Evolutionary conservation across 352 stramenopile species (phyloP).

Genomic region (Pythium folliculosum): DNA sequence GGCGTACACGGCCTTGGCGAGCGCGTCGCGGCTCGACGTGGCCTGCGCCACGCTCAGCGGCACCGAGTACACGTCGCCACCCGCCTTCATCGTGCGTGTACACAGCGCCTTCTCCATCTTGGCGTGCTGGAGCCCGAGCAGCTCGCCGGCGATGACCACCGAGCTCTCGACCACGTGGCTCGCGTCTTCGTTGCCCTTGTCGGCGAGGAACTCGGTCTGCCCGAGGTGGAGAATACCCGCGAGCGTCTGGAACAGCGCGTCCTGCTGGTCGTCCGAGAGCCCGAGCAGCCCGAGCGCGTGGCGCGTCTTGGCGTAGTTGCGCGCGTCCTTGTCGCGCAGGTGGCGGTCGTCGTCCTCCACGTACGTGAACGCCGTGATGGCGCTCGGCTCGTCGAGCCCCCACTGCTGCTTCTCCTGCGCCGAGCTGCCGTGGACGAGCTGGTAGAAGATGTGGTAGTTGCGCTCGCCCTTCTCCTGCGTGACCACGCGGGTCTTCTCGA

Average conservation of each 20-base stretch:
- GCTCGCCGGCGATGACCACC: conserved; percentile 39
- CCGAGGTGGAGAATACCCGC: conserved; percentile 84
- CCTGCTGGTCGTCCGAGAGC: conserved; percentile 50
- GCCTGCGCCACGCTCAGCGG: conserved; percentile 80
- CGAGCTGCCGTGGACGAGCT: conserved; percentile 71
- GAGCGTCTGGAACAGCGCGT: conserved; percentile 63
- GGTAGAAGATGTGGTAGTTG: conserved; percentile 99
- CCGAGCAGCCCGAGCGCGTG: conserved; percentile 62
- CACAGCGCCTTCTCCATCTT: conserved; percentile 62
- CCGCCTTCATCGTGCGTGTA: conserved; percentile 64
- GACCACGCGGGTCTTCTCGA: conserved; percentile 96
- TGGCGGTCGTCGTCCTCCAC: conserved; percentile 42
- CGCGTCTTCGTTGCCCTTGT: conserved; percentile 60
- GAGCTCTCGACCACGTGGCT: conserved; percentile 43
- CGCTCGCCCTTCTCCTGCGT: conserved; percentile 91
- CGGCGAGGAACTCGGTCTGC: conserved; percentile 52
- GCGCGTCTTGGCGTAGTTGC: conserved; percentile 68
- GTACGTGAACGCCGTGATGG: conserved; percentile 1
- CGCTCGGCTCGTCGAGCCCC: conserved; percentile 42
- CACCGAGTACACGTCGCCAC: conserved; percentile 79
- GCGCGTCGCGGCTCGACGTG: conserved; percentile 51
- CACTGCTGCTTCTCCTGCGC: conserved; percentile 56
- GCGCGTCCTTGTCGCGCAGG: conserved; percentile 41
- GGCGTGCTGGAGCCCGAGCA: conserved; percentile 51
- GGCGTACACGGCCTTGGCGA: conserved; percentile 90